A percentile compares a stretch with the other conserved stretches of the same genome.
Conservation (phyloP, 2,329 filamentous ascomycete species). For the Arthrobotrys sinensis region DNA sequence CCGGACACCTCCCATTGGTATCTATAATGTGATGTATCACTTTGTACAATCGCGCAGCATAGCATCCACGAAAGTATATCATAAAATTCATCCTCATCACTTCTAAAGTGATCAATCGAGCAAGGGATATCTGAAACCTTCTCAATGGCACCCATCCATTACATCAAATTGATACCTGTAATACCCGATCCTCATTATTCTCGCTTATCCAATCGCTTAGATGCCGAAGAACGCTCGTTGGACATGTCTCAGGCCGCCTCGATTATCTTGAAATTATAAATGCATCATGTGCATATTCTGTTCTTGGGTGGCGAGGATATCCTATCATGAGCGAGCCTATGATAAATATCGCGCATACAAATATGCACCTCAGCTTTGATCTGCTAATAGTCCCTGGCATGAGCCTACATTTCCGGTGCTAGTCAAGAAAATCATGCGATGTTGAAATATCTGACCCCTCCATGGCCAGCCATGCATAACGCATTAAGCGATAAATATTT, state of each 20-base stretch:
- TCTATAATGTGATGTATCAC: neutral
- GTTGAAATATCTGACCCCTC: neutral
- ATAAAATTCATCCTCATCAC: neutral
- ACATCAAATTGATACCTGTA: neutral
- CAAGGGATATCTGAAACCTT: slow-evolving; percentile 7
- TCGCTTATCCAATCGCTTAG: slow-evolving; percentile 31
- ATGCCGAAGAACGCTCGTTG: slow-evolving; percentile 12
- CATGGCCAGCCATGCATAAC: neutral
- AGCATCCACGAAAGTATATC: neutral
- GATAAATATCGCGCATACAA: slow-evolving; percentile 25
- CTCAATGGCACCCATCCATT: neutral
- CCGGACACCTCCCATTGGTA: neutral
- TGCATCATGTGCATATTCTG: slow-evolving; percentile 16
- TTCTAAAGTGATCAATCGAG: neutral
- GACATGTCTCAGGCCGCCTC: slow-evolving; percentile 30
- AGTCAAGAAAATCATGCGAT: slow-evolving; percentile 8
- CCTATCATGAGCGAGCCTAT: slow-evolving; percentile 12
- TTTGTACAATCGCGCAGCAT: no score
- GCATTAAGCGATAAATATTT: slow-evolving; percentile 2
- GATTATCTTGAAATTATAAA: slow-evolving; percentile 31
- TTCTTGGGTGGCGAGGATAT: neutral
- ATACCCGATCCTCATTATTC: neutral
- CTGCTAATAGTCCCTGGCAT: slow-evolving; percentile 12
- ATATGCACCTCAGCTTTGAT: slow-evolving; percentile 21
- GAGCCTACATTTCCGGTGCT: slow-evolving; percentile 7